phyloP scores from a whole-genome alignment of 192 early-diverging fungal species.

The Backusella tarrabulga region DNA sequence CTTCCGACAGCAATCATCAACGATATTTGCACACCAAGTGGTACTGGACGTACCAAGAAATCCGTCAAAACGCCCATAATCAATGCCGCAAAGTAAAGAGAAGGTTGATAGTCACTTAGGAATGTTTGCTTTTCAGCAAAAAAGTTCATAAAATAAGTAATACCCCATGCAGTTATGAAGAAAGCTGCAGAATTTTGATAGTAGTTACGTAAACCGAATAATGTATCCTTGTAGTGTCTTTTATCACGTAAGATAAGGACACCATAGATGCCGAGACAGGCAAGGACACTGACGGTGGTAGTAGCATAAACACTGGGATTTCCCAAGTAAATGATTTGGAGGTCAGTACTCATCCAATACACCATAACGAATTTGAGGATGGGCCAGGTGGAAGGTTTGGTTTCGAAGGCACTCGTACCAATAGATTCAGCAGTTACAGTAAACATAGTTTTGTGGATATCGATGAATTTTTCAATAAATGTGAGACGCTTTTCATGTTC shows the following conservation, averaged over 20 bases:
- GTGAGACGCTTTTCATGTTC: constrained; percentile 63
- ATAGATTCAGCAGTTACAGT: constrained; percentile 83
- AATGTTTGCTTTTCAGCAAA: constrained; percentile 89
- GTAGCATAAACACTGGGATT: constrained; percentile 88
- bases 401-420: constrained; percentile 91
- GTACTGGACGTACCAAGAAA: constrained; percentile 60
- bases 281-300: constrained; percentile 54
- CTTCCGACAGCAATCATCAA: constrained; percentile 35
- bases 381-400: constrained; percentile 86
- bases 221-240: constrained; percentile 48
- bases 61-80: constrained; percentile 72
- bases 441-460: constrained; percentile 89
- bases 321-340: constrained; percentile 88
- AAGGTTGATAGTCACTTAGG: constrained; percentile 94
- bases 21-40: constrained; percentile 35
- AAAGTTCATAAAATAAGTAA: constrained; percentile 90
- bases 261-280: constrained; percentile 57
- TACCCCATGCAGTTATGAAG: constrained; percentile 71
- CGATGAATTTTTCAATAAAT: constrained; percentile 86
- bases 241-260: constrained; percentile 56
- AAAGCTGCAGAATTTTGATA: constrained; percentile 64
- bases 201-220: constrained; percentile 31
- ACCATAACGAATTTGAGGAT: constrained; percentile 83
- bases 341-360: constrained; percentile 72
- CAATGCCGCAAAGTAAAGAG: constrained; percentile 85